Evolutionary conservation across 495 filamentous ascomycete genomes (phyloP).

Genomic region (Polyplosphaeria fusca): DNA sequence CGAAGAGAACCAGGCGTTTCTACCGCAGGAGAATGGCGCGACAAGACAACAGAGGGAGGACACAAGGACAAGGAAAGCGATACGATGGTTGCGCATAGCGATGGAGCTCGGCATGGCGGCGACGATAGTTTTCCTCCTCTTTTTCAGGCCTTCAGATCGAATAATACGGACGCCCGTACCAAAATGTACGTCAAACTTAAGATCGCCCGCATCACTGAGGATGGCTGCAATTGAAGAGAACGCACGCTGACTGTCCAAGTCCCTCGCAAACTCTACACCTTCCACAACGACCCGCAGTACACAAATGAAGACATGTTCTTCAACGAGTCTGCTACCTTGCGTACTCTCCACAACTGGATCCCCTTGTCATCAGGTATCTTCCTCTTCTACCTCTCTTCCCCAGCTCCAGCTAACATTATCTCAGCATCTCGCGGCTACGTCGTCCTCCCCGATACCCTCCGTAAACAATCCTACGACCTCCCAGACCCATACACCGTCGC

Average conservation of each 20-base stretch:
- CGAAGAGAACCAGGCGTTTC: constrained; percentile 12
- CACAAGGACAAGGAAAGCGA: neutral
- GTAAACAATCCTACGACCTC: constrained; percentile 36
- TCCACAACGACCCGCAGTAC: constrained; percentile 42
- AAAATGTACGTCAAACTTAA: constrained; percentile 6
- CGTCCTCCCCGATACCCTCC: constrained; percentile 34
- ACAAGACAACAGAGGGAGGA: neutral
- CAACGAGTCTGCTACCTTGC: constrained; percentile 41
- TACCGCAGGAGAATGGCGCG: constrained; percentile 1
- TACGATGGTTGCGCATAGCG: constrained; percentile 8
- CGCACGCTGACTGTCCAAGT: constrained; percentile 33
- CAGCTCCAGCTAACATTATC: too few relatives aligned
- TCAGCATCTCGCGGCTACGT: constrained; percentile 47
- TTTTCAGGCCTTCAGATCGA: neutral
- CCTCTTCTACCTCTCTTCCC: neutral
- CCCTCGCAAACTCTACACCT: constrained; percentile 45
- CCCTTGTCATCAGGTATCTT: constrained; percentile 38
- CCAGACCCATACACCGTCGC: constrained; percentile 39
- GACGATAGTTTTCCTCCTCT: constrained; percentile 14
- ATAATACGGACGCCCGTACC: constrained; percentile 17
- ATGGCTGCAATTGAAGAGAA: too few relatives aligned
- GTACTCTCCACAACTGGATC: constrained; percentile 48
- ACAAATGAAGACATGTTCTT: constrained; percentile 48
- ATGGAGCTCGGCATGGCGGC: constrained; percentile 14
- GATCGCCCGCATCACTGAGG: too few relatives aligned